Evolutionary conservation across 257 asterid species (phyloP).

Genomic region (Hygrophila difformis): DNA sequence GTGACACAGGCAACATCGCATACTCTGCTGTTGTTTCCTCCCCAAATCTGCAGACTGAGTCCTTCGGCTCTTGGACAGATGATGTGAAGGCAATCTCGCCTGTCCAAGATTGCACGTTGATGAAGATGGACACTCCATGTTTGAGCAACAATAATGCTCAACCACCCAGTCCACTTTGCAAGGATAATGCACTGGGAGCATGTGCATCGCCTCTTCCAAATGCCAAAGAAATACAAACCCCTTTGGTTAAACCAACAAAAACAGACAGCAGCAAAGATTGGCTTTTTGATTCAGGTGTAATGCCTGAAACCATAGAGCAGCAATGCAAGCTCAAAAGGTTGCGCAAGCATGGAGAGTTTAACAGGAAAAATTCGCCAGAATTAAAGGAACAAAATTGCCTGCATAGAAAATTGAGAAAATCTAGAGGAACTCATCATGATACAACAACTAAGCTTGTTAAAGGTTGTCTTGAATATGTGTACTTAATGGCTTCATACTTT

Average conservation of each 20-base stretch:
- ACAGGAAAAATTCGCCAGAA: slow-evolving; percentile 21
- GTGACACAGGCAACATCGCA: slow-evolving; percentile 14
- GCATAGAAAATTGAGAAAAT: slow-evolving; percentile 19
- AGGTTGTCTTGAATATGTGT: slow-evolving; percentile 35
- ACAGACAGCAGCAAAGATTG: slow-evolving; percentile 50
- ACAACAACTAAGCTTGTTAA: slow-evolving; percentile 27
- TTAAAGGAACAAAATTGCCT: slow-evolving; percentile 18
- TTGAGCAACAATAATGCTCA: slow-evolving; percentile 19
- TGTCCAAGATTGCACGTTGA: slow-evolving; percentile 16
- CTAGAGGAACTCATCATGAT: slow-evolving; percentile 18
- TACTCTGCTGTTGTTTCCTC: slow-evolving; percentile 29
- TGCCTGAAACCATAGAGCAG: slow-evolving; percentile 39
- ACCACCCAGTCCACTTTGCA: slow-evolving; percentile 19
- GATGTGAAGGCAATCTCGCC: slow-evolving; percentile 17
- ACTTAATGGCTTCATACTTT: slow-evolving; percentile 5
- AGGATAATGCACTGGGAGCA: slow-evolving; percentile 16
- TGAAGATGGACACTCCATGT: slow-evolving; percentile 16
- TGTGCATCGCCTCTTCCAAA: slow-evolving; percentile 24
- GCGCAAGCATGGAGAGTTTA: slow-evolving; percentile 57
- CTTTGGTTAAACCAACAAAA: slow-evolving; percentile 29
- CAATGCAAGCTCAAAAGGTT: slow-evolving; percentile 62
- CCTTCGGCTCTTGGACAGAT: slow-evolving; percentile 14
- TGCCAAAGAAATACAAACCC: slow-evolving; percentile 37
- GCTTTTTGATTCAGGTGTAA: slow-evolving; percentile 40
- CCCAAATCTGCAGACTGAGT: slow-evolving; percentile 17